Evolutionary conservation across 208 protist species (phyloP), one percentile per base, ranked within the genome.

Genomic region (Novymonas esmeraldas): DNA sequence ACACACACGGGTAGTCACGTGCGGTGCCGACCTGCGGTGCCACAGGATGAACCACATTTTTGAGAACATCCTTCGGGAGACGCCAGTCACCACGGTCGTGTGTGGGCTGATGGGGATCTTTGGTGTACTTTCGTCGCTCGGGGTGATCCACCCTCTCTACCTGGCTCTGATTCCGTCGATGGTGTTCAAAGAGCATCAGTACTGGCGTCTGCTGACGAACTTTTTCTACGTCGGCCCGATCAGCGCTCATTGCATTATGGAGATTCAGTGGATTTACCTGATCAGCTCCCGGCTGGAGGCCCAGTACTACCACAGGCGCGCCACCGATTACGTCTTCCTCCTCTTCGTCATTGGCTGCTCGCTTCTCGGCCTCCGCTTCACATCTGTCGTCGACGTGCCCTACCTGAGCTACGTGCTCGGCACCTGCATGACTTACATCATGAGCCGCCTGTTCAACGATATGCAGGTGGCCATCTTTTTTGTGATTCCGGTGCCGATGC

Each of bases 131-230:
- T 42, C 52, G 0, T 76, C 79, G 0, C 74, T 90, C 41, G 79
- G 82, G 20, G 63, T 93, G 11, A 64, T 96, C 22, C 74, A 85
- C 59, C 87, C 91, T 3, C 46, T 93, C 50, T 77, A 94, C 36
- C 50, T 96, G 49, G 29, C 93, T 24, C 88, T 86, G 56, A 93
- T 81, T 44, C 79, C 81, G 10, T 81, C 85, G 0, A 73, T 96
- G 6, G 79, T 90, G 7, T 77, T 89, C 45, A 77, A 92, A 50
- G 75, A 94, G 51, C 85, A 84, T 42, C 79, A 96, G 39, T 96
- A 96, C 57, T 96, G 91, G 89, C 73, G 91, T 6, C 44, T 96
- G 10, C 18, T 93, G 13, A 89, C 86, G 11, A 87, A 70, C 11
- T 89, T 96, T 64, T 79, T 94, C 29, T 96, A 77, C 56, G 77